These are phyloP conservation scores for Schrenkiella parvula DNA, from an alignment of 345 rosid species.

Conservation along the genomic window DNA sequence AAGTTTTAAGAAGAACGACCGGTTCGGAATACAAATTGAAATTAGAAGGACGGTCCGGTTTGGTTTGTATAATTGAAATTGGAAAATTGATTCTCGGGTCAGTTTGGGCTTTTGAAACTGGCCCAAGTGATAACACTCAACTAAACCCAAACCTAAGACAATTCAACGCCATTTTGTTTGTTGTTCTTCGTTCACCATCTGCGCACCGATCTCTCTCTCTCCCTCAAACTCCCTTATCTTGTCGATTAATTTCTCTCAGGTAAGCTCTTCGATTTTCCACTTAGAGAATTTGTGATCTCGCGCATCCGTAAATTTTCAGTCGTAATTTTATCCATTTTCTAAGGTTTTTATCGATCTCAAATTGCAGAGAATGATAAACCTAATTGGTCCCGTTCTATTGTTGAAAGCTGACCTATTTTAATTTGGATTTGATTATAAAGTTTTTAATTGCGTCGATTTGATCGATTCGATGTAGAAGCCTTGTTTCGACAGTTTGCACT, in stretches of 20 bases:
- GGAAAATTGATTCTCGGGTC: not conserved
- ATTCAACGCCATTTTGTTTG: constrained; percentile 1
- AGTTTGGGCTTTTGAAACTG: not conserved
- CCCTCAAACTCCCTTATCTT: constrained; percentile 1
- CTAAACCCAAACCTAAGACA: constrained; percentile 17
- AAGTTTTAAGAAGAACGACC: constrained; percentile 6
- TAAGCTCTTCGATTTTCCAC: not conserved
- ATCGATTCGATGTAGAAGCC: not conserved
- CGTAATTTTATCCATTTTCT: not conserved
- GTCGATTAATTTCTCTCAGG: constrained; percentile 5
- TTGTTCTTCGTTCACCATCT: constrained; percentile 5
- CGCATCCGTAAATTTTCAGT: too few relatives aligned
- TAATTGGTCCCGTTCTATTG: not conserved
- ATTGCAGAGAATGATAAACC: not conserved
- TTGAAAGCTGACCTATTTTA: not conserved
- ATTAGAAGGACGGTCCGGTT: not conserved
- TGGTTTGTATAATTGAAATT: not conserved
- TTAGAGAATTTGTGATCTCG: not conserved
- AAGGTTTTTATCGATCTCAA: not conserved
- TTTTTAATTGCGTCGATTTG: not conserved
- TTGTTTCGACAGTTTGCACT: not conserved
- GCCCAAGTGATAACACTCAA: not conserved
- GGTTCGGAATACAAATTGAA: constrained; percentile 8
- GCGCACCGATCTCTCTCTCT: not conserved
- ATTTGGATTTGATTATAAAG: not conserved